Conservation (phyloP, 2,329 filamentous ascomycete species). For the Tolypocladium paradoxum region DNA sequence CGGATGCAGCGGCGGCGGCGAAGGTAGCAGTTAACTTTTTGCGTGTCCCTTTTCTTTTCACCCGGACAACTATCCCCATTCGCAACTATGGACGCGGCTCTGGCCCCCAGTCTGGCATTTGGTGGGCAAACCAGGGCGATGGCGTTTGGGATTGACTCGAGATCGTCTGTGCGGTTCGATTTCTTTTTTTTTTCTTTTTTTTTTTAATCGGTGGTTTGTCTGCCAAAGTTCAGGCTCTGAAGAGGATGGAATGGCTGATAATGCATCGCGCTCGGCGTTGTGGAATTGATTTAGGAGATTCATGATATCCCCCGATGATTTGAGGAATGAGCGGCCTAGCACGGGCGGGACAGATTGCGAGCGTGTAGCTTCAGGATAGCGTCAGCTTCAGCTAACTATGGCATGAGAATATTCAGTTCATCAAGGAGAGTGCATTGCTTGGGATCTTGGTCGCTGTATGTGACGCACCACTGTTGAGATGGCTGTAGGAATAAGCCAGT, state of each 20-base stretch:
- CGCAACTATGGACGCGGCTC: not conserved
- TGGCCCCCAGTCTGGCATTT: not conserved
- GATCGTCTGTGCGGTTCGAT: not conserved
- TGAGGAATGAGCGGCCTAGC: not conserved
- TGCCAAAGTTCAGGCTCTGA: not conserved
- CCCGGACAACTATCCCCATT: no score
- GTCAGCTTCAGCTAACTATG: not conserved
- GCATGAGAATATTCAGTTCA: not conserved
- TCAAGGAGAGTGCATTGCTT: not conserved
- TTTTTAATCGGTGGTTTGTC: no score
- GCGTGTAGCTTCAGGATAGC: not conserved
- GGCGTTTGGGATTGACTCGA: not conserved
- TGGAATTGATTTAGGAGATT: not conserved
- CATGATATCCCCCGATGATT: no score
- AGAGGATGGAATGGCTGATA: not conserved
- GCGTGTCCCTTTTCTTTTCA: not conserved
- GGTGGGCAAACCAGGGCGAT: not conserved
- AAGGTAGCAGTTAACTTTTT: conserved; percentile 13
- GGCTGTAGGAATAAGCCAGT: not conserved
- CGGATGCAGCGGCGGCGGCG: conserved; percentile 24
- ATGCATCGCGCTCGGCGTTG: not conserved
- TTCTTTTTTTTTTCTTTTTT: not conserved
- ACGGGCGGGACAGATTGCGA: not conserved
- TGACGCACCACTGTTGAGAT: no score
- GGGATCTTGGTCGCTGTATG: not conserved